Evolutionary conservation across 352 stramenopile species (phyloP), one percentile per base, ranked within the genome.

Genomic region (Globisporangium polare): DNA sequence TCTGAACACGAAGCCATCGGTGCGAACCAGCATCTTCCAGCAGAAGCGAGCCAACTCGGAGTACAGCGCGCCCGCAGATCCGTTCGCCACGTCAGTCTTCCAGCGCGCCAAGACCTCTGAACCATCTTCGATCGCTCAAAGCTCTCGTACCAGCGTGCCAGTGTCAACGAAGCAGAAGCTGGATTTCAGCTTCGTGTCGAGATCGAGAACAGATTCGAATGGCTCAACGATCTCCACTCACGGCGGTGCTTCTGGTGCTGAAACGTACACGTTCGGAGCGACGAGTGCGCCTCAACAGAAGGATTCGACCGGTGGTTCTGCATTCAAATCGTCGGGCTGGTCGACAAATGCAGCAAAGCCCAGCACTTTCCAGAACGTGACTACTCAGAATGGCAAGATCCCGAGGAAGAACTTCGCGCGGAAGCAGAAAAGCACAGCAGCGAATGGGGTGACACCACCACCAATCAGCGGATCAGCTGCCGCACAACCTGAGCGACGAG

Each of bases 81-180:
- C 69, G 8, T 84, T 85, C 53, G 75, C 71, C 51, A 84, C 58
- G 8, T 73, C 69, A 10, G 68, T 74, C 5, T 88, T 79, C 52
- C 63, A 69, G 9, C 60, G 66, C 35, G 7, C 57, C 54, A 46
- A 22, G 63, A 31, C 26, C 1, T 47, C 57, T 20, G n/a, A 63
- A 15, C 41, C 24, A 64, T 15, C 62, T 22, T 29, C 54, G 13
- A 57, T 37, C 20, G 49, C 46, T 15, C 24, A 39, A 31, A 41
- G 26, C 10, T 53, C 22, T 12, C 29, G 29, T 33, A 17, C 33
- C 26, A 55, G 13, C n/a, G 49, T 1, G 1, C 29, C 49, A 55
- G 27, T 15, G 5, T 33, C 15, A 2, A 26, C 18, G 1, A 33
- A 63, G 58, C 26, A 37, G 24, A 58, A 52, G 35, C n/a, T 39